phyloP scores from a whole-genome alignment of 208 protist genomes.

The Angomonas ambiguus region DNA sequence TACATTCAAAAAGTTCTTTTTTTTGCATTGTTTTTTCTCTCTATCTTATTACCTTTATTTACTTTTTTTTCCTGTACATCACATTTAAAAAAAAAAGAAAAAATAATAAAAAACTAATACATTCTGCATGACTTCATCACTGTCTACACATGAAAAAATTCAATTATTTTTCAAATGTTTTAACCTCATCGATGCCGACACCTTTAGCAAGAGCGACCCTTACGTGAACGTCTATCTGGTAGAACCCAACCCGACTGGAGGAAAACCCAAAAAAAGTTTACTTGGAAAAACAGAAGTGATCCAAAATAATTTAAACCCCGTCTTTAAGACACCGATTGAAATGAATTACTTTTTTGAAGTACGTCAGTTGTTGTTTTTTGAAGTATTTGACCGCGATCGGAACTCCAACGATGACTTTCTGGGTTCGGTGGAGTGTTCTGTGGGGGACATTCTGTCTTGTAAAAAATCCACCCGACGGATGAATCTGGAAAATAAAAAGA shows the following conservation, averaged over 20 bases:
- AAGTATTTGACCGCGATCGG: constrained; percentile 25
- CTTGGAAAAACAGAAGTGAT: constrained; percentile 27
- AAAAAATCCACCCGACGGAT: constrained; percentile 15
- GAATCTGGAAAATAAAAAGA: constrained; percentile 16
- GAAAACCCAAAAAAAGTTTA: not conserved
- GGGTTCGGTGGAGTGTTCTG: constrained; percentile 17
- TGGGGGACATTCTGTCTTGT: constrained; percentile 22
- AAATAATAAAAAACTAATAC: not conserved
- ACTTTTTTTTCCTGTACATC: constrained; percentile 1
- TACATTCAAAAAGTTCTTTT: not conserved
- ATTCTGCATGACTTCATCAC: not conserved
- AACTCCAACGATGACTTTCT: constrained; percentile 23
- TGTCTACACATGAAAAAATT: constrained; percentile 18
- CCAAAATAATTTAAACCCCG: constrained; percentile 29
- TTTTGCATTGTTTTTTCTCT: constrained; percentile 7
- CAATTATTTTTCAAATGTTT: constrained; percentile 35
- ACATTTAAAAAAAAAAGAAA: too few relatives aligned
- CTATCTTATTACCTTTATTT: not conserved
- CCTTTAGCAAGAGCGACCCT: constrained; percentile 24
- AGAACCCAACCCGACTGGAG: not conserved
- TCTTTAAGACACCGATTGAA: constrained; percentile 22
- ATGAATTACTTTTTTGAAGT: constrained; percentile 40
- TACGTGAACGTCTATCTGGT: constrained; percentile 20
- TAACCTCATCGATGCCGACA: constrained; percentile 20
- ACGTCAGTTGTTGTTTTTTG: constrained; percentile 18